Evolutionary conservation across 2,329 filamentous ascomycete species (phyloP).

Genomic region (Rutstroemia sydowiana): DNA sequence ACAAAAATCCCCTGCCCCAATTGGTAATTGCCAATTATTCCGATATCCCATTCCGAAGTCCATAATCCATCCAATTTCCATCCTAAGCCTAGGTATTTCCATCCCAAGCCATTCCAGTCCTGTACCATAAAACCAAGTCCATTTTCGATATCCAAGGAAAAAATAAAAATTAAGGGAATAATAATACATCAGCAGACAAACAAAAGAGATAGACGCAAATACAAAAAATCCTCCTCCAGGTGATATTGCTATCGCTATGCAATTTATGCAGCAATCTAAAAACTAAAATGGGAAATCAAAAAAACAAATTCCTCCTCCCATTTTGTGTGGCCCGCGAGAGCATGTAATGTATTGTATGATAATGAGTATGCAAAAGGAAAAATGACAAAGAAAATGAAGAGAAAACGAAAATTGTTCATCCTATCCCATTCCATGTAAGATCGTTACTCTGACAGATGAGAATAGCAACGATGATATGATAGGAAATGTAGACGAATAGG

Average conservation of each 20-base stretch:
- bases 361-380: neutral
- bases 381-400: neutral
- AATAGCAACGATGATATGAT: neutral
- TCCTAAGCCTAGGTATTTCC: neutral
- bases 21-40: too few species aligned
- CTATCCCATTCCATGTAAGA: neutral
- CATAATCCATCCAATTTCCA: too few species aligned
- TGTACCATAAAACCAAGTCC: too few species aligned
- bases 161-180: neutral
- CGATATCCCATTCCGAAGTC: too few species aligned
- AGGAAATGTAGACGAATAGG: neutral
- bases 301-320: neutral
- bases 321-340: neutral
- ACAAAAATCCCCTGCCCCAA: too few species aligned
- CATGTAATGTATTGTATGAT: neutral
- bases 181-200: neutral
- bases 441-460: neutral
- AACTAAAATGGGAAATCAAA: neutral
- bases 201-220: neutral
- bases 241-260: neutral
- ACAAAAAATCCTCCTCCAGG: neutral
- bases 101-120: neutral
- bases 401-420: neutral
- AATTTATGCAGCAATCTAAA: neutral
- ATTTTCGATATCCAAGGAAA: neutral